A percentile compares a stretch with the other conserved stretches of the same genome.
Conservation (phyloP, 768 basidiomycete species). For the Lactifluus piperatus region DNA sequence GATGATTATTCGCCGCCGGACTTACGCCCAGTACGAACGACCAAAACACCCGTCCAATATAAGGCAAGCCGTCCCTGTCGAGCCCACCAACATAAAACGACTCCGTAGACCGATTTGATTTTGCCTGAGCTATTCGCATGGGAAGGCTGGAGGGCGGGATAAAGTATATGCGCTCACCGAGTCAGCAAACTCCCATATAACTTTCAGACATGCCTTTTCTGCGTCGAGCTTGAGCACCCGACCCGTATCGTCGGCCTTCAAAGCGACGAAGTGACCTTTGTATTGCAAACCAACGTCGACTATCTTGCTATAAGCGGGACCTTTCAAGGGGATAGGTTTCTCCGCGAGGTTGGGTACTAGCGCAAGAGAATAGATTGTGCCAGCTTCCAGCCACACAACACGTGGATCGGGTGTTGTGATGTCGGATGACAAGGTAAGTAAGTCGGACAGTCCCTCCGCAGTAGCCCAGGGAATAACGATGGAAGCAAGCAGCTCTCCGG, state of each 20-base stretch:
- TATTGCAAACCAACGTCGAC: constrained; percentile 51
- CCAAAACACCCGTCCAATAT: constrained; percentile 62
- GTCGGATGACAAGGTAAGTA: constrained; percentile 28
- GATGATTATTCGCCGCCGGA: constrained; percentile 6
- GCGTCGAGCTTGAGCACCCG: constrained; percentile 44
- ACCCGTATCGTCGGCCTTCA: constrained; percentile 46
- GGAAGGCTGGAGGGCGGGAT: neutral
- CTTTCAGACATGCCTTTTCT: constrained; percentile 32
- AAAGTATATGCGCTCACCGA: constrained; percentile 33
- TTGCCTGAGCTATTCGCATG: constrained; percentile 28
- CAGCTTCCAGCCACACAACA: constrained; percentile 49
- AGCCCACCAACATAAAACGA: constrained; percentile 52
- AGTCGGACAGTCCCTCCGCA: constrained; percentile 27
- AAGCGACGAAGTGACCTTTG: constrained; percentile 52
- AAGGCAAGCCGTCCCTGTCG: constrained; percentile 40
- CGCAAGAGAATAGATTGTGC: constrained; percentile 38
- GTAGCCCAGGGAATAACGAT: constrained; percentile 48
- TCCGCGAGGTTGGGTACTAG: constrained; percentile 45
- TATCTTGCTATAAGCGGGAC: constrained; percentile 41
- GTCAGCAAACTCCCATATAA: constrained; percentile 47
- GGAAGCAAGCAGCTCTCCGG: constrained; percentile 42
- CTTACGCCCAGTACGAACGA: constrained; percentile 46
- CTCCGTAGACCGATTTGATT: constrained; percentile 34
- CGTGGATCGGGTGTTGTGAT: constrained; percentile 25
- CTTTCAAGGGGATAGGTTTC: constrained; percentile 37